Evolutionary conservation across 129 eudicot genomes (phyloP).

Genomic region (Glebionis coronaria): DNA sequence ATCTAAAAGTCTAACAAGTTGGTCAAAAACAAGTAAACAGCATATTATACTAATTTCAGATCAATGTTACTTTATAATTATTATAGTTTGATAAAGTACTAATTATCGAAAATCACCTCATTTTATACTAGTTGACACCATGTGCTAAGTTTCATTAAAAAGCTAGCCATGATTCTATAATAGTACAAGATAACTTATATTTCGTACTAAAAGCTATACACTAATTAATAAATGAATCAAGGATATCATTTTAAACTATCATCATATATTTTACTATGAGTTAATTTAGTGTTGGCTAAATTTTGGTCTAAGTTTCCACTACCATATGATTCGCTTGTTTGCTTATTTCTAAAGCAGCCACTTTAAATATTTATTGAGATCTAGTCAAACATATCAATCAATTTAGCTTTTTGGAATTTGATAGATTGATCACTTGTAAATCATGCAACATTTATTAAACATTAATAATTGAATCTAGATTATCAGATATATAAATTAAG

Average conservation of each 20-base stretch:
- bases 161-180: conserved; percentile 13
- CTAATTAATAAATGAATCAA: conserved; percentile 10
- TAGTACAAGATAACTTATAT: conserved; percentile 25
- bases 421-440: conserved; percentile 16
- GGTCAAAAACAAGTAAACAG: conserved; percentile 12
- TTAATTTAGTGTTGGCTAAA: conserved; percentile 11
- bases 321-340: conserved; percentile 20
- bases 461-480: too few relatives aligned
- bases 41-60: conserved; percentile 9
- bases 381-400: neutral
- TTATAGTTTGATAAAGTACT: conserved; percentile 11
- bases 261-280: neutral
- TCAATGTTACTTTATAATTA: conserved; percentile 16
- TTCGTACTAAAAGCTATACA: conserved; percentile 20
- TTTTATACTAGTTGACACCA: conserved; percentile 19
- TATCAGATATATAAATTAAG: too few relatives aligned
- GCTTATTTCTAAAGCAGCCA: conserved; percentile 28
- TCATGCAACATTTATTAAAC: neutral
- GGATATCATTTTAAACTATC: conserved; percentile 9
- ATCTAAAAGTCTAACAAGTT: neutral
- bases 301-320: conserved; percentile 16
- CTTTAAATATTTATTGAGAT: conserved; percentile 16
- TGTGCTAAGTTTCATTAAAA: conserved; percentile 12
- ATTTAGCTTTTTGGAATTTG: neutral
- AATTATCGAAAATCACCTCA: neutral